Base-by-base conservation (phyloP, 2,329 filamentous ascomycete genomes). In the Harringtonia lauricola region DNA sequence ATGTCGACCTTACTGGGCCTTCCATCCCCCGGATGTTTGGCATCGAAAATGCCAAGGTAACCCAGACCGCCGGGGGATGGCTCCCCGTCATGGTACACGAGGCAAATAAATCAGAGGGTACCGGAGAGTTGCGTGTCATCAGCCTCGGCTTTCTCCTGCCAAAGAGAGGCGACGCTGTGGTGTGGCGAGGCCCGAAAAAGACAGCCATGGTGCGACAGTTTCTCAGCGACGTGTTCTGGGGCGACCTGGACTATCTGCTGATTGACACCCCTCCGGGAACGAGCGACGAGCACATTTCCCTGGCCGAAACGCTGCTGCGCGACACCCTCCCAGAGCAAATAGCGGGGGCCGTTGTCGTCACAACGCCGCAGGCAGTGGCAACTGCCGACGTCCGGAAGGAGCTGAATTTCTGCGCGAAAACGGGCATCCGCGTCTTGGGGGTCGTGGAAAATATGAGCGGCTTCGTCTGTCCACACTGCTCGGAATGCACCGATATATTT, bases 161-260 rank as follows among this genome's bases (percentile, higher is more conserved):
- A 4, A 77, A 80, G 48, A 72, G 90, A 54, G 86, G 85, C 49
- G 88, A 95, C 55, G 90, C 92, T 0, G 89, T 98, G 0, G 92
- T 98, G 33, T 98, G 92, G 92, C 79, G 92, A 42, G 92, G 92
- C 0, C 92, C 92, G 3, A 98, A 98, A 66, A 98, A 98, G 68
- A 98, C 92, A 5, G 92, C 92, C 41, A 98, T 98, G 92, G 87
- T 98, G 46, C 80, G 89, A 34, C 92, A 98, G 61, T 98, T 98
- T 59, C 70, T 98, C 24, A 83, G 85, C 1, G 89, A 95, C 57
- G 89, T 95, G 5, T 72, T 86, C 26, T 96, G 92, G 92, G 75
- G 78, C 43, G 75, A 81, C 21, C 77, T 86, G n/a, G 90, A 96
- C 60, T 96, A 86, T 58, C 72, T 98, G 1, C 75, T 98, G 47